These are phyloP conservation scores for Vickermania ingenoplastis DNA, from an alignment of 208 protist species.

Conservation along the genomic window DNA sequence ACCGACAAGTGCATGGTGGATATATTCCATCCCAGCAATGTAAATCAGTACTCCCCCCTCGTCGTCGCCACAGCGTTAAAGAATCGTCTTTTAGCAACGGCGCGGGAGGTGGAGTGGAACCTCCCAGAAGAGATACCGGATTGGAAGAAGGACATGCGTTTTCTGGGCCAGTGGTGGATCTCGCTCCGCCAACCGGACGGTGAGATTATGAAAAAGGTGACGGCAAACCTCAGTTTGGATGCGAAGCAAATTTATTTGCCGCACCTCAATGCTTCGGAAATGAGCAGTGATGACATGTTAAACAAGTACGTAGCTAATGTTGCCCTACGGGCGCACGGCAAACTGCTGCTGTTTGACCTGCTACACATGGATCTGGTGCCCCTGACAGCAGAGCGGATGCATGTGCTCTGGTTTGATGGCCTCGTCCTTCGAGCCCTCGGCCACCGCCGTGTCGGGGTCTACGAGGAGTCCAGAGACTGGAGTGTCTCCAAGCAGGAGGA, in stretches of 20 bases:
- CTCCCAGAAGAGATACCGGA: conserved; percentile 11
- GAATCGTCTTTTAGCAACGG: conserved; percentile 4
- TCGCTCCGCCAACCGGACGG: conserved; percentile 22
- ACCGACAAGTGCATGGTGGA: conserved; percentile 35
- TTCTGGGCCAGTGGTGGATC: conserved; percentile 64
- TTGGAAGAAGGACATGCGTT: conserved; percentile 58
- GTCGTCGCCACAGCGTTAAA: conserved; percentile 7
- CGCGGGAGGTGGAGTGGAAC: conserved; percentile 26
- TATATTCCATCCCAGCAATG: conserved; percentile 28
- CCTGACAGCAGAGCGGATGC: conserved; percentile 44
- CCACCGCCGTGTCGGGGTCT: not conserved
- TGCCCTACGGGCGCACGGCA: conserved; percentile 25
- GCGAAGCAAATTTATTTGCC: conserved; percentile 14
- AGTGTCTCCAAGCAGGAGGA: not conserved
- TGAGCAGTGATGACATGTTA: conserved; percentile 16
- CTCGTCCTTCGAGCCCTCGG: conserved; percentile 11
- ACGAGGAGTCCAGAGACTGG: too few relatives aligned
- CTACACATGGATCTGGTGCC: conserved; percentile 57
- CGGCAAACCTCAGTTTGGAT: not conserved
- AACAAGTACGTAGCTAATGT: conserved; percentile 58
- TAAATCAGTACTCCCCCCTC: conserved; percentile 13
- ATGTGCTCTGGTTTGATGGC: conserved; percentile 57
- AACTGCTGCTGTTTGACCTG: conserved; percentile 23
- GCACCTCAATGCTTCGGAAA: conserved; percentile 5
- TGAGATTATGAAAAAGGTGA: not conserved